Conservation (phyloP, 768 basidiomycete species). For the Russula lepida region DNA sequence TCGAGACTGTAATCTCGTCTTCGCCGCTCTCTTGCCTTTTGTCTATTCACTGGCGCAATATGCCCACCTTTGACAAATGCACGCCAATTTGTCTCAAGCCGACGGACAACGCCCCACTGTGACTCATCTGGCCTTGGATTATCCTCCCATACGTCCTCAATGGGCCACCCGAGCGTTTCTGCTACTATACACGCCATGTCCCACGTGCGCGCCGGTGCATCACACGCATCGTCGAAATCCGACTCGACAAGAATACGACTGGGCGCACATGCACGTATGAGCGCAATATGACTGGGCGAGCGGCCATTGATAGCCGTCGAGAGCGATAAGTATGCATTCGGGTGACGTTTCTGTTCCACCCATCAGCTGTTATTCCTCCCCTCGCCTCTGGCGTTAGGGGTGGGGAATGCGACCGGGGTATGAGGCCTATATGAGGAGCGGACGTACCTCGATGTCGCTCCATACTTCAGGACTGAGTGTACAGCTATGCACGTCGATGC, state of each 20-base stretch:
- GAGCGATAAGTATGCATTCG: constrained; percentile 79
- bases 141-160: constrained; percentile 42
- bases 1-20: constrained; percentile 16
- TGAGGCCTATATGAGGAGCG: not conserved
- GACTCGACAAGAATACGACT: constrained; percentile 78
- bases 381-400: not conserved
- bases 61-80: constrained; percentile 48
- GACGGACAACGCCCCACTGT: constrained; percentile 57
- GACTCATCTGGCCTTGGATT: constrained; percentile 29
- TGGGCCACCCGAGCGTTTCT: constrained; percentile 63
- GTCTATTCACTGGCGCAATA: constrained; percentile 4
- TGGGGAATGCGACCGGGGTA: not conserved
- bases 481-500: constrained; percentile 86
- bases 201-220: constrained; percentile 58
- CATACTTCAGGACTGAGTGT: constrained; percentile 74
- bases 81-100: constrained; percentile 65
- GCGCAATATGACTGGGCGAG: constrained; percentile 49
- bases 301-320: constrained; percentile 80
- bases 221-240: constrained; percentile 64
- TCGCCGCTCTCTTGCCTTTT: constrained; percentile 12
- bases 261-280: constrained; percentile 57
- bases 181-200: constrained; percentile 68
- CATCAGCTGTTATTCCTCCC: constrained; percentile 8
- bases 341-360: constrained; percentile 47
- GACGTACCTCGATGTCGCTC: constrained; percentile 61